Conservation (phyloP, 2,329 filamentous ascomycete species). For the Chaetothyriales sp. region DNA sequence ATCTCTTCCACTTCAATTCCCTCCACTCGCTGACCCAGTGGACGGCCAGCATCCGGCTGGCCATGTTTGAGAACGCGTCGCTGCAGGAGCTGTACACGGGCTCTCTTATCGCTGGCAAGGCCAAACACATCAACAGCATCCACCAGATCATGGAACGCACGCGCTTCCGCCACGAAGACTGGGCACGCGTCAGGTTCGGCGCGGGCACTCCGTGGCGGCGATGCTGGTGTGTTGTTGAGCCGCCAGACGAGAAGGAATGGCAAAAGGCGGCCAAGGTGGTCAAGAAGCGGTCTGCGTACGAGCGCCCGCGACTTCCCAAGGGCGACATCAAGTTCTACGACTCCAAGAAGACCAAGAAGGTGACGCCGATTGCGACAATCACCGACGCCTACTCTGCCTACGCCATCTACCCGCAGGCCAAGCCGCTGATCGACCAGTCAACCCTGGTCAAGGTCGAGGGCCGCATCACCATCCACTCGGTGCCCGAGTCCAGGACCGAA, state of each 20-base stretch:
- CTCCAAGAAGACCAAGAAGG: constrained; percentile 83
- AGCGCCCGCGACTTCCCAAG: constrained; percentile 59
- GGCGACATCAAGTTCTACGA: constrained; percentile 95
- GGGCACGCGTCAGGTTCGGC: constrained; percentile 89
- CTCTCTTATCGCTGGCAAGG: constrained; percentile 87
- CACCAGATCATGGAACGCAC: constrained; percentile 73
- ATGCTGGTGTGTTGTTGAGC: constrained; percentile 90
- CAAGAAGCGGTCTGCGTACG: constrained; percentile 73
- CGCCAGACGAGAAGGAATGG: constrained; percentile 85
- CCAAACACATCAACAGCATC: constrained; percentile 79
- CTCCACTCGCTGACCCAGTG: constrained; percentile 86
- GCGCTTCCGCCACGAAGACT: constrained; percentile 68
- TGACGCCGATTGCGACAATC: constrained; percentile 77
- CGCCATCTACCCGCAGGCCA: constrained; percentile 89
- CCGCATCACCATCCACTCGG: constrained; percentile 71
- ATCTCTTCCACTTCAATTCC: constrained; percentile 91
- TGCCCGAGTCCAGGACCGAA: constrained; percentile 63
- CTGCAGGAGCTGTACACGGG: constrained; percentile 95
- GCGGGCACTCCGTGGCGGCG: constrained; percentile 91
- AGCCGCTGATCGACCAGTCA: constrained; percentile 84
- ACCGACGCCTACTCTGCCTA: constrained; percentile 84
- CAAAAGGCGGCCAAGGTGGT: constrained; percentile 69
- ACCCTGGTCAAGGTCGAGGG: constrained; percentile 91
- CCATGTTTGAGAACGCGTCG: constrained; percentile 87
- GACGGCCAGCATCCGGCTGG: constrained; percentile 83